Percentiles rank a stretch among this genome's conserved stretches.
phyloP scores from a whole-genome alignment of 2,329 filamentous ascomycete species.

The Penicillium decumbens region DNA sequence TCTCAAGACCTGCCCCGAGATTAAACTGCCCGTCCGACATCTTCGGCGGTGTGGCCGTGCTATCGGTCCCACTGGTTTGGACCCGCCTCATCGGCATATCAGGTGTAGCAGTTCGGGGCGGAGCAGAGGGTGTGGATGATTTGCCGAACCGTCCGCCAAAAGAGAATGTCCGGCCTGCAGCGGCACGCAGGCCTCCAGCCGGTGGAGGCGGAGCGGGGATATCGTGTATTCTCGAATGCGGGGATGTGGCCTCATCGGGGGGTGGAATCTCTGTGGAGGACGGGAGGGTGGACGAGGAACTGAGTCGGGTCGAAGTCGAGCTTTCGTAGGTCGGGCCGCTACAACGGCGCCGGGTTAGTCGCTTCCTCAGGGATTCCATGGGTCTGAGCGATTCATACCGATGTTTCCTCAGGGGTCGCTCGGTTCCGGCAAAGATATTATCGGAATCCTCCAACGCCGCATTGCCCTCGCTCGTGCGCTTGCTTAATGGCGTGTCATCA shows the following conservation, averaged over 20 bases:
- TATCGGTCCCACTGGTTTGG: conserved; percentile 50
- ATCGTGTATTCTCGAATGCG: conserved; percentile 39
- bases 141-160: conserved; percentile 46
- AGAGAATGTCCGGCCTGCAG: conserved; percentile 49
- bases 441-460: conserved; percentile 36
- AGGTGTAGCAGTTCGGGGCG: conserved; percentile 23
- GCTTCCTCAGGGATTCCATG: conserved; percentile 18
- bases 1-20: conserved; percentile 28
- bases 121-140: conserved; percentile 21
- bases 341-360: conserved; percentile 37
- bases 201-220: conserved; percentile 40
- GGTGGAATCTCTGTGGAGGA: conserved; percentile 49
- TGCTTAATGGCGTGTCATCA: conserved; percentile 35
- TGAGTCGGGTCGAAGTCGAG: conserved; percentile 50
- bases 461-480: conserved; percentile 33
- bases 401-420: conserved; percentile 32
- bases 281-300: conserved; percentile 53
- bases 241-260: conserved; percentile 37
- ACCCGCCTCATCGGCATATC: conserved; percentile 38
- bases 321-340: conserved; percentile 49
- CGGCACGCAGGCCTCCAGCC: conserved; percentile 43
- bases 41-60: conserved; percentile 50
- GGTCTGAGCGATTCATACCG: conserved; percentile 31
- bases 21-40: conserved; percentile 44
- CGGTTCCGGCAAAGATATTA: conserved; percentile 38